These are phyloP conservation scores for Bondarzewia mesenterica DNA, from an alignment of 1,284 basidiomycete species.

Conservation along the genomic window DNA sequence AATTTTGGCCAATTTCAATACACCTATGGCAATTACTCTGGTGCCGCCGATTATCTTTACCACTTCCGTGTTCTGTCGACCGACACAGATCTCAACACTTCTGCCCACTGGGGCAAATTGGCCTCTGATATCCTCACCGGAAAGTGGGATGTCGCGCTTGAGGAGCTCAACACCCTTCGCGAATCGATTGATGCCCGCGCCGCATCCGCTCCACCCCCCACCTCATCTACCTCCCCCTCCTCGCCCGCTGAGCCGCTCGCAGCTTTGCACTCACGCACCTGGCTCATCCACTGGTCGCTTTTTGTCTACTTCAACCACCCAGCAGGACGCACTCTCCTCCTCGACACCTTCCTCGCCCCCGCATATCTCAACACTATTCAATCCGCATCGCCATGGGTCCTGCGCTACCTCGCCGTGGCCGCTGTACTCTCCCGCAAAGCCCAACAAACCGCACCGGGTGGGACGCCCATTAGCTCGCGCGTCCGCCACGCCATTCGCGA, in stretches of 20 bases:
- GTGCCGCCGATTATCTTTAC: slow-evolving; percentile 95
- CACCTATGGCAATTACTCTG: slow-evolving; percentile 93
- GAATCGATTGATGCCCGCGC: slow-evolving; percentile 84
- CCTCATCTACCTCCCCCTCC: slow-evolving; percentile 37
- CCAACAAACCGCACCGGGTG: slow-evolving; percentile 26
- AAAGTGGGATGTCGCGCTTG: slow-evolving; percentile 89
- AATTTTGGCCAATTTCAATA: slow-evolving; percentile 99
- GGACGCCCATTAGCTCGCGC: slow-evolving; percentile 47
- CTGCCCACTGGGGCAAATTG: slow-evolving; percentile 97
- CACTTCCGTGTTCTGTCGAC: slow-evolving; percentile 98
- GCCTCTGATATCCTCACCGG: slow-evolving; percentile 94
- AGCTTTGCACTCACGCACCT: slow-evolving; percentile 91
- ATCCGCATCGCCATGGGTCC: slow-evolving; percentile 90
- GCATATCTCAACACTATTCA: slow-evolving; percentile 99
- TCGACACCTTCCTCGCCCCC: slow-evolving; percentile 94
- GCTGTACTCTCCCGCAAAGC: slow-evolving; percentile 85
- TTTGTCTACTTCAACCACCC: slow-evolving; percentile 99
- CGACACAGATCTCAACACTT: slow-evolving; percentile 85
- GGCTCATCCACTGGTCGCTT: slow-evolving; percentile 96
- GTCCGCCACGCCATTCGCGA: slow-evolving; percentile 83
- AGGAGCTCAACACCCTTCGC: slow-evolving; percentile 89
- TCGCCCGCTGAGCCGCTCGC: slow-evolving; percentile 55
- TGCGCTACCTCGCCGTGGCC: slow-evolving; percentile 91
- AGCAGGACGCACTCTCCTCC: slow-evolving; percentile 84
- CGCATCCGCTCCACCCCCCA: slow-evolving; percentile 36